A percentile compares a stretch with the other conserved stretches of the same genome.
These are phyloP conservation scores for Cercospora sp. DNA, from an alignment of 2,329 filamentous ascomycete genomes.

Conservation along the genomic window DNA sequence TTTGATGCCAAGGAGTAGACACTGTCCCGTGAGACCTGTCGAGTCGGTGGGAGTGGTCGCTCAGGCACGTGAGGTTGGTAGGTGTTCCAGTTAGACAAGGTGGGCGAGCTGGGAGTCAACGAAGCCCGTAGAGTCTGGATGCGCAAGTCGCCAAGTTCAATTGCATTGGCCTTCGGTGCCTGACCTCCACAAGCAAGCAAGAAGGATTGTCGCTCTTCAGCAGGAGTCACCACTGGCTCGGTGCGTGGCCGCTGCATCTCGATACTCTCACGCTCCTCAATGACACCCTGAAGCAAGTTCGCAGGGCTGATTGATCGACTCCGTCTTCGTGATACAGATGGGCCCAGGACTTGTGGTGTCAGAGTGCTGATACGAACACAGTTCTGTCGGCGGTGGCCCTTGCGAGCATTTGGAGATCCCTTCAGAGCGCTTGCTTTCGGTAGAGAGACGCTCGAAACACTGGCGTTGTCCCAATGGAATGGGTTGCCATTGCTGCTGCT, in stretches of 20 bases:
- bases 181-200: constrained; percentile 10
- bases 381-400: constrained; percentile 48
- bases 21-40: constrained; percentile 3
- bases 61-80: constrained; percentile 28
- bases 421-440: constrained; percentile 48
- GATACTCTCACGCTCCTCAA: constrained; percentile 42
- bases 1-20: constrained; percentile 1
- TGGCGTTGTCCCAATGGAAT: constrained; percentile 48
- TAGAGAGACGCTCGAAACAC: constrained; percentile 24
- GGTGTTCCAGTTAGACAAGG: constrained; percentile 40
- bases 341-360: constrained; percentile 46
- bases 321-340: constrained; percentile 24
- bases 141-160: constrained; percentile 26
- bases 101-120: constrained; percentile 45
- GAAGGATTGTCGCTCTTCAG: constrained; percentile 12
- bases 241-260: constrained; percentile 20
- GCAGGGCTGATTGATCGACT: constrained; percentile 40
- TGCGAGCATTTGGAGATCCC: constrained; percentile 48
- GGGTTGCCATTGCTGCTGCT: constrained; percentile 50
- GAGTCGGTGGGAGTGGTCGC: constrained; percentile 4
- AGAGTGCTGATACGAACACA: constrained; percentile 49
- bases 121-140: constrained; percentile 43
- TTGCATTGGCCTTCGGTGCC: constrained; percentile 16
- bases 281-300: constrained; percentile 39
- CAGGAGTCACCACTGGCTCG: constrained; percentile 11